Conservation (phyloP, 345 rosid genomes). For the Erucastrum elatum region DNA sequence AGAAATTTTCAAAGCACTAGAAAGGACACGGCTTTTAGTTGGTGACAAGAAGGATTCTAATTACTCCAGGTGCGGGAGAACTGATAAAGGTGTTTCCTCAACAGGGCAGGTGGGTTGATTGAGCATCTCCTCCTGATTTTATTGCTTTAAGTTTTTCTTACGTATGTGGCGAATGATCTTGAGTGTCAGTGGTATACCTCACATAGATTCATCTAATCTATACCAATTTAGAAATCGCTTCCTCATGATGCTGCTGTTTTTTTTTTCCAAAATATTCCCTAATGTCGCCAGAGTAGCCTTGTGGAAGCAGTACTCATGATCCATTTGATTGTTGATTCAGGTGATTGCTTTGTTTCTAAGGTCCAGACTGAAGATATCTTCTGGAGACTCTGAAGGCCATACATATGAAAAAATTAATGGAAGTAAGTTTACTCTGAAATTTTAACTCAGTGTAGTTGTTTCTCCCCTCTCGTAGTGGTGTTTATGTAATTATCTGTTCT, state of each 20-base stretch:
- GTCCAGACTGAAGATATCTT: conserved; percentile 57
- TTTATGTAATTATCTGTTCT: conserved; percentile 18
- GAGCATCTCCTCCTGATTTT: neutral
- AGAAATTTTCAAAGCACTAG: conserved; percentile 84
- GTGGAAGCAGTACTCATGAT: conserved; percentile 16
- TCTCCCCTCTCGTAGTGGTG: neutral
- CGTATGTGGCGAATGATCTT: neutral
- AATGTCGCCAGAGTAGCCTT: conserved; percentile 1
- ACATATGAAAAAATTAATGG: conserved; percentile 45
- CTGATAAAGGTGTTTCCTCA: conserved; percentile 93
- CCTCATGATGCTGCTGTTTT: neutral
- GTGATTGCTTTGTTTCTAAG: conserved; percentile 78
- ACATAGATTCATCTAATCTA: neutral
- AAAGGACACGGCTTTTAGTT: conserved; percentile 73
- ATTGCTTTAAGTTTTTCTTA: neutral
- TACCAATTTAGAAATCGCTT: neutral
- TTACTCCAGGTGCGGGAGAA: conserved; percentile 95
- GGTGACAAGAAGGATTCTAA: conserved; percentile 71
- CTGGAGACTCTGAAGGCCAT: conserved; percentile 28
- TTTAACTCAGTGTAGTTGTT: neutral
- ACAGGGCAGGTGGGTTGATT: conserved; percentile 77
- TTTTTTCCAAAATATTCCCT: neutral
- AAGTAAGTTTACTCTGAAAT: conserved; percentile 29
- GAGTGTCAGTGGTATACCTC: neutral
- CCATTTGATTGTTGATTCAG: conserved; percentile 49